Base-by-base conservation (phyloP, 768 basidiomycete species). In the Boletellus ananiceps region DNA sequence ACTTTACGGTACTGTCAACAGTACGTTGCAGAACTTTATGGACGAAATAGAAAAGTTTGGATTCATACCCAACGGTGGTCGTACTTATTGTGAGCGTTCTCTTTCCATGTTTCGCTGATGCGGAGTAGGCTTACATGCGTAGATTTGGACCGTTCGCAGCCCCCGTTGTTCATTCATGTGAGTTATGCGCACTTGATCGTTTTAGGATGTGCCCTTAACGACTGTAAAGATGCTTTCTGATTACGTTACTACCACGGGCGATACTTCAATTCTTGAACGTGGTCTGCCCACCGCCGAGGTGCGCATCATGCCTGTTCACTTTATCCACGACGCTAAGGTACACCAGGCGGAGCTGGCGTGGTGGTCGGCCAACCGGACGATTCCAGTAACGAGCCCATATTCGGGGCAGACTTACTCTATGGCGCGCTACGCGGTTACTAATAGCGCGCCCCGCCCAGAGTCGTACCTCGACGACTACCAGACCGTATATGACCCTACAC, bases 1-100 rank as follows among this genome's bases (percentile, higher is more conserved):
- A 55, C 75, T 96, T 12, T 84, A 80, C 57, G 73, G 74, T 46
- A 75, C 88, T 46, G 87, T 79, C 49, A 88, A 88, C 54, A 81
- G 74, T 11, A 88, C 92, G 0, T 71, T 96, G 31, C 82, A 89
- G 55, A 95, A 96, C 70, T 96, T 97, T 62, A 93, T 96, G 92
- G 93, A 97, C 60, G 85, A 95, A 63, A 72, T 97, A 40, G 81
- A 86, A 35, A 62, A 64, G 19, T 81, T 88, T 58, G 94, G 93
- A 0, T 97, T 96, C 71, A 85, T 97, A 54, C 94, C 94, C 2
- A 97, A 96, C 59, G 94, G 94, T 7, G 93, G 92, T 4, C 78
- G 93, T 11, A 91, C 88, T 44, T 96, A 96, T 61, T 96, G 86
- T 85, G 58, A 49, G 70, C n/a, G 3, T 40, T 18, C 1, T 5